These are phyloP conservation scores for Ceratobasidium sp. DNA, from an alignment of 1,284 basidiomycete species.

Conservation along the genomic window DNA sequence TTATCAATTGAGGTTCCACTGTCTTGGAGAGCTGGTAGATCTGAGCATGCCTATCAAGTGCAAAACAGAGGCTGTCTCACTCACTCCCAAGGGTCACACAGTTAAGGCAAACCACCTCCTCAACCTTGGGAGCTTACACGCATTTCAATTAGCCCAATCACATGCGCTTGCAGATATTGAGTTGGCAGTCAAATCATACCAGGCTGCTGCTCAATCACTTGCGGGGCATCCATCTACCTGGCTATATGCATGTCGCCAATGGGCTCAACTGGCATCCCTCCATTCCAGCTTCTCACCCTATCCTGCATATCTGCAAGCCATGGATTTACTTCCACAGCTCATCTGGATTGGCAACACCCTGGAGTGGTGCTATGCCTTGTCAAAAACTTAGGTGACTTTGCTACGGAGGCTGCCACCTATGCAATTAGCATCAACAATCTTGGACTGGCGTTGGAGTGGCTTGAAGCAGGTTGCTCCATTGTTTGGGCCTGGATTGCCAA, in stretches of 20 bases:
- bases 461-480: slow-evolving; percentile 12
- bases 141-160: too few species aligned
- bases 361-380: slow-evolving; percentile 10
- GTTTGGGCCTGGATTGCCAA: too few species aligned
- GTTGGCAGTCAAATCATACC: neutral
- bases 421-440: too few species aligned
- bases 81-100: neutral
- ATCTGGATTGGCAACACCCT: slow-evolving; percentile 30
- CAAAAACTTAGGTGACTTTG: neutral
- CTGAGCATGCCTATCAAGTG: too few species aligned
- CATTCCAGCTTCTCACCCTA: too few species aligned
- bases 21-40: too few species aligned
- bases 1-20: too few species aligned
- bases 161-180: neutral
- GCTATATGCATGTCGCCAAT: too few species aligned
- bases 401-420: neutral
- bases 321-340: slow-evolving; percentile 36
- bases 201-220: neutral
- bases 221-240: too few species aligned
- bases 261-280: too few species aligned
- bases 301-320: slow-evolving; percentile 34
- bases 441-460: slow-evolving; percentile 3
- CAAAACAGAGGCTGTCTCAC: neutral
- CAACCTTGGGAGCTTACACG: too few species aligned
- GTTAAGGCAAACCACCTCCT: too few species aligned